Evolutionary conservation across 768 basidiomycete species (phyloP).

Genomic region (Lentinula boryana): DNA sequence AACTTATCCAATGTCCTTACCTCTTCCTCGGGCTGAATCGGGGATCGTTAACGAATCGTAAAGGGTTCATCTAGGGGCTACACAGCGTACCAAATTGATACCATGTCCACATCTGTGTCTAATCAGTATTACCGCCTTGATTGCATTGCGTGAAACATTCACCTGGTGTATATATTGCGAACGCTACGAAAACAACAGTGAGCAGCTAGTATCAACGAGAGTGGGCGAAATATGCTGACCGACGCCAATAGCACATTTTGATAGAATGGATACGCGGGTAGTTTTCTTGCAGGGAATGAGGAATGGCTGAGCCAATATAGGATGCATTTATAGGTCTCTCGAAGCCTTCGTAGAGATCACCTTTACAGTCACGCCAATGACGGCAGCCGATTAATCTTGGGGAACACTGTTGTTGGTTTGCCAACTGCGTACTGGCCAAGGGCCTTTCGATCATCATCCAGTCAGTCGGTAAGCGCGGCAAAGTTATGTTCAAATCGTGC

Average conservation of each 20-base stretch:
- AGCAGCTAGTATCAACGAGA: slow-evolving; percentile 10
- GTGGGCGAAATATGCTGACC: slow-evolving; percentile 29
- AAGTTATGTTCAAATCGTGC: neutral
- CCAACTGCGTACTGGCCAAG: neutral
- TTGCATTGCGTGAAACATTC: slow-evolving; percentile 15
- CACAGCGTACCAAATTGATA: slow-evolving; percentile 36
- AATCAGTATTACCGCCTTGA: slow-evolving; percentile 6
- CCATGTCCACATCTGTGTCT: slow-evolving; percentile 48
- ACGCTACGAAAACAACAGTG: slow-evolving; percentile 34
- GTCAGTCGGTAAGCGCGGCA: neutral
- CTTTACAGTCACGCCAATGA: slow-evolving; percentile 1
- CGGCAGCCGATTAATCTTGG: slow-evolving; percentile 1
- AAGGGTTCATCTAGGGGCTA: slow-evolving; percentile 3
- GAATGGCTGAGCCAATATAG: neutral
- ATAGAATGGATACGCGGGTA: neutral
- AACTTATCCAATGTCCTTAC: slow-evolving; percentile 17
- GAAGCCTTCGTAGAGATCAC: neutral
- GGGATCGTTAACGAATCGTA: slow-evolving; percentile 5
- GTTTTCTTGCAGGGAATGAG: slow-evolving; percentile 9
- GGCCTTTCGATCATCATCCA: neutral
- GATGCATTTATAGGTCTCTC: slow-evolving; percentile 3
- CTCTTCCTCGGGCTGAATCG: slow-evolving; percentile 52
- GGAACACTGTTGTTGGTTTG: neutral
- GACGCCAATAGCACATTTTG: slow-evolving; percentile 55
- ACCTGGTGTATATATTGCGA: slow-evolving; percentile 49